These are phyloP conservation scores for Malus fusca DNA, from an alignment of 306 rosid species.

Conservation along the genomic window DNA sequence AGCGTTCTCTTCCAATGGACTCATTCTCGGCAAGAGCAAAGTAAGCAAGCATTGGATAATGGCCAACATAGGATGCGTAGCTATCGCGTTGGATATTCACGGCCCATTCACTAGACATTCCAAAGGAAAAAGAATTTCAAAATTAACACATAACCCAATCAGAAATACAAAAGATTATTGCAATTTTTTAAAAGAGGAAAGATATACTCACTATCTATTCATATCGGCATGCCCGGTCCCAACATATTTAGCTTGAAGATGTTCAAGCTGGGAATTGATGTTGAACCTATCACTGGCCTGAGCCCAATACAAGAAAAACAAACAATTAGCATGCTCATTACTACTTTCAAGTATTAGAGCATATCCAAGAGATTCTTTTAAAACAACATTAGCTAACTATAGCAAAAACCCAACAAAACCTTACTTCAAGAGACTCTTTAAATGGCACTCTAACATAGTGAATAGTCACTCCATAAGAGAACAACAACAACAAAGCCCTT, in stretches of 20 bases:
- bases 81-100: conserved; percentile 96
- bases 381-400: not conserved
- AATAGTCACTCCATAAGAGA: not conserved
- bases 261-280: conserved; percentile 93
- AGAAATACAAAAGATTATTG: not conserved
- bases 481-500: no score
- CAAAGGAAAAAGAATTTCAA: not conserved
- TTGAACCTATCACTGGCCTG: conserved; percentile 97
- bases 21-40: conserved; percentile 90
- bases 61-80: conserved; percentile 91
- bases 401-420: no score
- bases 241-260: conserved; percentile 93
- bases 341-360: not conserved
- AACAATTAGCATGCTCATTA: not conserved
- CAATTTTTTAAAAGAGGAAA: not conserved
- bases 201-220: conserved; percentile 66
- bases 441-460: not conserved
- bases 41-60: conserved; percentile 67
- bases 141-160: not conserved
- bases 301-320: not conserved
- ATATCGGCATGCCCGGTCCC: conserved; percentile 94
- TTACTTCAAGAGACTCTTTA: not conserved
- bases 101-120: conserved; percentile 73
- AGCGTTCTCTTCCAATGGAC: conserved; percentile 87
- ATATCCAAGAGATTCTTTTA: not conserved